Evolutionary conservation across 306 rosid genomes (phyloP).

Genomic region (Castanea crenata): DNA sequence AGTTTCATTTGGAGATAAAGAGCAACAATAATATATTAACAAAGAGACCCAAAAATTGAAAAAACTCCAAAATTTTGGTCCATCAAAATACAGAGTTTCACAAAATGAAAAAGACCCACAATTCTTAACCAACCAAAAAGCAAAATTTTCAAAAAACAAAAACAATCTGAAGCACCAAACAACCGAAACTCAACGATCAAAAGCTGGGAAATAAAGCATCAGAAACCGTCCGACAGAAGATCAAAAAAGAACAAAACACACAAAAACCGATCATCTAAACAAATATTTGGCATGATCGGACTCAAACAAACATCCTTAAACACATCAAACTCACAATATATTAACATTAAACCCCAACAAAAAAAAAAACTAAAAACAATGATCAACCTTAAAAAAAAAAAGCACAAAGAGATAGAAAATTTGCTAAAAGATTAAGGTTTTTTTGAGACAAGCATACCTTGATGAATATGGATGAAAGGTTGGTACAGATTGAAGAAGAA

Average conservation of each 20-base stretch:
- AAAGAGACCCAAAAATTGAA: not conserved
- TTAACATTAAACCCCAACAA: no score
- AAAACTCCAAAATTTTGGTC: not conserved
- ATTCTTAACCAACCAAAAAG: not conserved
- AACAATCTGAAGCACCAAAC: not conserved
- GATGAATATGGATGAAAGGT: constrained; percentile 18
- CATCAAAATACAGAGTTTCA: not conserved
- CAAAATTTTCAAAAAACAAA: not conserved
- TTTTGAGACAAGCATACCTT: constrained; percentile 24
- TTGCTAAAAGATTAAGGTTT: not conserved
- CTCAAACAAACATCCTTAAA: not conserved
- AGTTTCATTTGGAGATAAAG: no score
- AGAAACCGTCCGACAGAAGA: constrained; percentile 25
- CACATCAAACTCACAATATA: not conserved
- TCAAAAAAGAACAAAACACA: not conserved
- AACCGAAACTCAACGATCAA: not conserved
- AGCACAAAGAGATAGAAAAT: not conserved
- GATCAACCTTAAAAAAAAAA: constrained; percentile 1
- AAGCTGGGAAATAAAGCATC: constrained; percentile 30
- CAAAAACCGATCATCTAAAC: constrained; percentile 20
- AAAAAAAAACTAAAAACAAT: not conserved
- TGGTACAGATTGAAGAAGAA: constrained; percentile 29
- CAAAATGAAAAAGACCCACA: not conserved
- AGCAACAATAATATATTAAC: not conserved
- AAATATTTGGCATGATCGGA: constrained; percentile 28